Base-by-base conservation (phyloP, 768 basidiomycete genomes). In the Boletus sp. region DNA sequence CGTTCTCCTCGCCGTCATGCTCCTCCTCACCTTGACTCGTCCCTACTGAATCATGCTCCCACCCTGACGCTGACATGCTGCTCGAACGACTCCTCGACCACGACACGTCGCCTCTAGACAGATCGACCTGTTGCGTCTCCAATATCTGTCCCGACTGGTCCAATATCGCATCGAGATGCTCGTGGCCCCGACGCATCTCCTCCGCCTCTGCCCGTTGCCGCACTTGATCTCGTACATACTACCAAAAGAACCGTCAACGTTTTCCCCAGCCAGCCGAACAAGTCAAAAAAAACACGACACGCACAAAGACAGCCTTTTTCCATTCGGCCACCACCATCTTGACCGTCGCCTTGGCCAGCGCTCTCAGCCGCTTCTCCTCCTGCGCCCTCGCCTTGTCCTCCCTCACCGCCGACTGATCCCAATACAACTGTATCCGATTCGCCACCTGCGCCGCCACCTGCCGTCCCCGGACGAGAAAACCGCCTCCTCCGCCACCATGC, bases 151-250 rank as follows among this genome's bases (percentile, higher is more conserved):
- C 90, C 36, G 92, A 95, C 65, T 95, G 89, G 71, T 93, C 84
- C 46, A 98, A 77, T 60, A 98, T 92, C 5, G 89, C 91, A 69
- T 95, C 90, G 20, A 98, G 79, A 72, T 97, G 94, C 60, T 87
- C 85, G 58, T 88, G 88, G 0, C 94, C 92, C 6, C 86, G 78
- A 33, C 83, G 80, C 60, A 85, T 79, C 70, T 94, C 90, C 71
- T 97, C 94, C 17, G 79, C 87, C 66, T 90, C 89, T 12, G 77
- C 75, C 50, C 77, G 78, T 41, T 81, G 75, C 36, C 87, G 77
- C 58, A 85, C 80, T 63, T 86, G 81, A 56, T 90, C 86, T 5
- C 89, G 84, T 17, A 94, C 80, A 72, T 91, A 84, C 90, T 91
- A 59, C 17, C 45, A 54, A 54, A 40, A 7, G 6, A n/a, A 55